phyloP scores from a whole-genome alignment of 2,329 filamentous ascomycete genomes.

The Sodiomyces alkalinus region DNA sequence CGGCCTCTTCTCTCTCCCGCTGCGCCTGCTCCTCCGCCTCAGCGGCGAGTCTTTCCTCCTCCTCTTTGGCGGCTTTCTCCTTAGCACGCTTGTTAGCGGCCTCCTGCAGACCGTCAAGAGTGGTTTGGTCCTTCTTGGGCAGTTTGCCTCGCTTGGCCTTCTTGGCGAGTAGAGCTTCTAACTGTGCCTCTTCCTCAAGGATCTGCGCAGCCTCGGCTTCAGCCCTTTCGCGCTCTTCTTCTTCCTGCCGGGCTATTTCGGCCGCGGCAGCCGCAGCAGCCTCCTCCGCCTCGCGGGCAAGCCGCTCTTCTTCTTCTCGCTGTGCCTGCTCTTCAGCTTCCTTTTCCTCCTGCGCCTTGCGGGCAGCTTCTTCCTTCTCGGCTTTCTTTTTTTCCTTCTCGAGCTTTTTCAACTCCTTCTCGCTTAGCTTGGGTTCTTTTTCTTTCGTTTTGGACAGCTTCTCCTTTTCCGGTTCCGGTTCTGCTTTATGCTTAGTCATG shows the following conservation, averaged over 20 bases:
- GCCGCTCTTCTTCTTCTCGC: constrained; percentile 16
- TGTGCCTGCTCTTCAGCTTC: constrained; percentile 11
- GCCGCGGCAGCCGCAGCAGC: constrained; percentile 13
- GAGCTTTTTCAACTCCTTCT: constrained; percentile 35
- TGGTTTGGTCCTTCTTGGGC: constrained; percentile 29
- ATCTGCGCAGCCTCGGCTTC: constrained; percentile 16
- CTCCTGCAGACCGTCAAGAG: constrained; percentile 20
- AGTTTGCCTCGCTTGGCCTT: constrained; percentile 32
- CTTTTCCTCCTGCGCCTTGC: constrained; percentile 22
- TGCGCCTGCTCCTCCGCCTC: constrained; percentile 24
- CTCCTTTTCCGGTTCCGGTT: constrained; percentile 22
- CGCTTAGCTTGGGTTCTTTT: constrained; percentile 28
- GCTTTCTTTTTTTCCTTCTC: constrained; percentile 31
- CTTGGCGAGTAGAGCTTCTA: constrained; percentile 27
- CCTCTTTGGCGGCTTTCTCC: constrained; percentile 23
- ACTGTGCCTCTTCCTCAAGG: constrained; percentile 19
- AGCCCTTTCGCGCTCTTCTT: constrained; percentile 13
- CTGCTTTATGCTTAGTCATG: constrained; percentile 24
- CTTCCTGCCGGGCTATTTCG: constrained; percentile 10
- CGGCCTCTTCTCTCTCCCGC: constrained; percentile 21
- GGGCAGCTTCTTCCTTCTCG: constrained; percentile 24
- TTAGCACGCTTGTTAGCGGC: constrained; percentile 20
- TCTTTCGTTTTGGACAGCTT: constrained; percentile 27
- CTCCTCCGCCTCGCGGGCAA: constrained; percentile 14
- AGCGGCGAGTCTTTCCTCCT: constrained; percentile 20